phyloP scores from a whole-genome alignment of 169 alveolate genomes.

The Sarcocystis neurona region DNA sequence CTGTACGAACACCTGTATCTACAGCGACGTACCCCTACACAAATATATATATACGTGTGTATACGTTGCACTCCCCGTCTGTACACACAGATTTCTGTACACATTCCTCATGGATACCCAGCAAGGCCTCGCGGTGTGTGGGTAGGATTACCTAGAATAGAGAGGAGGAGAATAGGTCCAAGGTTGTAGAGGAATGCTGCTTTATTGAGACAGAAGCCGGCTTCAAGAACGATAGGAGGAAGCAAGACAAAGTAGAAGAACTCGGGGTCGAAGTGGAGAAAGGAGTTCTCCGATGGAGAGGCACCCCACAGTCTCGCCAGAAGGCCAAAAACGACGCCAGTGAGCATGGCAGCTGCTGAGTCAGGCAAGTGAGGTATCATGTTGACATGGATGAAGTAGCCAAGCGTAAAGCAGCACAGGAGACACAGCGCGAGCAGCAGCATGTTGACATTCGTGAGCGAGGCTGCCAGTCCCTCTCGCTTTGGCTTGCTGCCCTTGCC shows the following conservation, averaged over 20 bases:
- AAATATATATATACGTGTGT: no score
- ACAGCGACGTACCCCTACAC: background rate
- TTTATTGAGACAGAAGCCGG: conserved; percentile 43
- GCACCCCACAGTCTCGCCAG: background rate
- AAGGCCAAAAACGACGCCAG: conserved; percentile 21
- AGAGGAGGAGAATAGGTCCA: conserved; percentile 3
- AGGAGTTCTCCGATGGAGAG: background rate
- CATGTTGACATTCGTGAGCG: conserved; percentile 23
- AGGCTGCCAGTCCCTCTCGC: background rate
- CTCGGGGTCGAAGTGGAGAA: conserved; percentile 40
- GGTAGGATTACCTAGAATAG: conserved; percentile 4
- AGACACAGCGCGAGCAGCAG: conserved; percentile 31
- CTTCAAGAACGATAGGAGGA: conserved; percentile 62
- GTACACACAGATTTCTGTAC: no score
- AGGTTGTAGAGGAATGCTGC: background rate
- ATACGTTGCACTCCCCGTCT: no score
- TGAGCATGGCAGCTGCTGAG: conserved; percentile 32
- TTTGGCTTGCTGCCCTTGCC: conserved; percentile 10
- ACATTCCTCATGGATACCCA: no score
- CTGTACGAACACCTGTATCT: no score
- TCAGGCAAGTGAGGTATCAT: conserved; percentile 23
- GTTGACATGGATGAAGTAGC: conserved; percentile 1
- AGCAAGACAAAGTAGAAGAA: conserved; percentile 50
- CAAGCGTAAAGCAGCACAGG: background rate
- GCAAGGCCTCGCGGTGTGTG: no score